phyloP scores from a whole-genome alignment of 345 rosid genomes.

The Syzygium jambos region DNA sequence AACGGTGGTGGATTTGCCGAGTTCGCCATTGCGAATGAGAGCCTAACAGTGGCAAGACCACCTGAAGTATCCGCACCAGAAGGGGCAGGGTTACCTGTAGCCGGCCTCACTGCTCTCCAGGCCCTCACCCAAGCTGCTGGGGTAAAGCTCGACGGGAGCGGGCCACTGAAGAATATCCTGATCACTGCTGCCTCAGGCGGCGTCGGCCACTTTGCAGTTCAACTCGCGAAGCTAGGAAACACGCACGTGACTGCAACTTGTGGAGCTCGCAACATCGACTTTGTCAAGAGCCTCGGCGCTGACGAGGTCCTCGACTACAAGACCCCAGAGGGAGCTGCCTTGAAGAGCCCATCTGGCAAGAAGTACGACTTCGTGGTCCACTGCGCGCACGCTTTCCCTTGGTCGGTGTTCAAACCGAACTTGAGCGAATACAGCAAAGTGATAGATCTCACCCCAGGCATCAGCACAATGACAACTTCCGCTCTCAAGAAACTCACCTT shows the following conservation, averaged over 20 bases:
- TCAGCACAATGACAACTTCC: not conserved
- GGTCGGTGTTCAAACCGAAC: constrained; percentile 14
- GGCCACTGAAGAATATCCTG: constrained; percentile 7
- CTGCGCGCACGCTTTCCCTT: constrained; percentile 4
- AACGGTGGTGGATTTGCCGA: constrained; percentile 17
- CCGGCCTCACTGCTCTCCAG: constrained; percentile 15
- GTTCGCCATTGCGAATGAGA: not conserved
- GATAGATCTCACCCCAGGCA: constrained; percentile 9
- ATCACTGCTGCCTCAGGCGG: constrained; percentile 19
- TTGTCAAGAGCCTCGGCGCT: constrained; percentile 11
- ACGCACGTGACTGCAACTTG: constrained; percentile 15
- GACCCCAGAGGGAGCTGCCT: constrained; percentile 14
- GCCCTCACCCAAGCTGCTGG: constrained; percentile 11
- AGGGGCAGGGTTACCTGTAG: constrained; percentile 15
- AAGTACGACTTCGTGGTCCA: constrained; percentile 18
- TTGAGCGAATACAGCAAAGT: constrained; percentile 8
- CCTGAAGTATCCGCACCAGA: constrained; percentile 12
- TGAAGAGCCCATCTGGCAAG: constrained; percentile 14
- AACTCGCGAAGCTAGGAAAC: constrained; percentile 15
- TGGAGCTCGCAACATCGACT: constrained; percentile 12
- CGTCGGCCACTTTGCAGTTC: constrained; percentile 16
- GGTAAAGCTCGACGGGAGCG: constrained; percentile 10
- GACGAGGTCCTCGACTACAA: constrained; percentile 17
- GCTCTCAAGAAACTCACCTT: constrained; percentile 3
- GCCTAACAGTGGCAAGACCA: constrained; percentile 10